A percentile compares a stretch with the other conserved stretches of the same genome.
Conservation (phyloP, 139 green algal species). For the Coelastrella sp. region DNA sequence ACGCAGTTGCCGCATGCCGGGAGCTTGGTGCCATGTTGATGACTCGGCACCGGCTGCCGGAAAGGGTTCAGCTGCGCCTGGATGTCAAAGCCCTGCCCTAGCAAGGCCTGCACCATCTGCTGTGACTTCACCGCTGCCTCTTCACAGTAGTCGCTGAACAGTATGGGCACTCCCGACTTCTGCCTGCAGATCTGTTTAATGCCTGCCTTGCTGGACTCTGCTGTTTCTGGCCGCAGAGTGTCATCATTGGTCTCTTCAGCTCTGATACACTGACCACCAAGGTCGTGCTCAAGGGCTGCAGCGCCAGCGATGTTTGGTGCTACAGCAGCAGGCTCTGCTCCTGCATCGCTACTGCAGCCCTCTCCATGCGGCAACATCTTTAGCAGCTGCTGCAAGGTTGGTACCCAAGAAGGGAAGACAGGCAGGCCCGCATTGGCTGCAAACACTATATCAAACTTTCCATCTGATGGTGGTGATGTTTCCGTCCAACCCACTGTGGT, state of each 20-base stretch:
- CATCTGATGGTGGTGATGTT: not conserved
- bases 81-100: not conserved
- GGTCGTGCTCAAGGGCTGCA: not conserved
- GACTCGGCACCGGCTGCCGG: slow-evolving; percentile 1
- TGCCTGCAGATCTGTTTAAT: too few relatives aligned
- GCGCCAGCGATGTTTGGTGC: not conserved
- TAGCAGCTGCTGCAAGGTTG: slow-evolving; percentile 31
- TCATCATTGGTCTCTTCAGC: too few relatives aligned
- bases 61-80: slow-evolving; percentile 23
- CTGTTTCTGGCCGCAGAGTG: too few relatives aligned
- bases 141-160: slow-evolving; percentile 47
- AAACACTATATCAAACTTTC: slow-evolving; percentile 30
- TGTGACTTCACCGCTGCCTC: slow-evolving; percentile 36
- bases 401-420: slow-evolving; percentile 28
- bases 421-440: slow-evolving; percentile 42
- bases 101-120: slow-evolving; percentile 22
- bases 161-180: not conserved
- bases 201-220: too few relatives aligned
- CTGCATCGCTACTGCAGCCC: not conserved
- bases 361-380: not conserved
- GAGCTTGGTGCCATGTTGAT: slow-evolving; percentile 26
- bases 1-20: slow-evolving; percentile 42
- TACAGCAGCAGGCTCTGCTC: not conserved
- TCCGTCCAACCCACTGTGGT: not conserved
- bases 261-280: not conserved